Evolutionary conservation across 371 early-diverging fungal genomes (phyloP).

Genomic region (Thermomucor indicae-seudaticae): DNA sequence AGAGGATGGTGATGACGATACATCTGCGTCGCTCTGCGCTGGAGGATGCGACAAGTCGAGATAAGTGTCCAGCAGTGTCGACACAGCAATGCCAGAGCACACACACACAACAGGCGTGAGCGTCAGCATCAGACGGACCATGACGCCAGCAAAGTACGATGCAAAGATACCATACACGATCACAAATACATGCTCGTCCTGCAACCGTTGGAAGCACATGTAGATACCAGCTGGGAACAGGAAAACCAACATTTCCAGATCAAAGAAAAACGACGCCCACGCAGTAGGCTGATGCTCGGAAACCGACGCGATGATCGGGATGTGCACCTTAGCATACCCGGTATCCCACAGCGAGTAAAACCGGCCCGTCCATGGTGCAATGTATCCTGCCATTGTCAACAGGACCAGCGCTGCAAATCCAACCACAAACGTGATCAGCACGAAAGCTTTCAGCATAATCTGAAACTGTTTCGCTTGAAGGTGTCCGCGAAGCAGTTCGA

Average conservation of each 20-base stretch:
- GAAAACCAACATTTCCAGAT: conserved; percentile 90
- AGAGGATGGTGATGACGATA: conserved; percentile 9
- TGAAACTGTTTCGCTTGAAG: conserved; percentile 85
- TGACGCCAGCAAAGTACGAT: conserved; percentile 99
- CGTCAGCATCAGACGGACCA: conserved; percentile 98
- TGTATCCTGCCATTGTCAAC: conserved; percentile 77
- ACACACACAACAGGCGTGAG: conserved; percentile 97
- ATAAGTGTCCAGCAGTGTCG: conserved; percentile 80
- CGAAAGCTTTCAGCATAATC: conserved; percentile 63
- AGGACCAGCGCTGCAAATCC: conserved; percentile 49
- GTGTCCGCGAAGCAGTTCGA: conserved; percentile 74
- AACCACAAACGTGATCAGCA: conserved; percentile 55
- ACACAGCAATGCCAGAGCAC: conserved; percentile 86
- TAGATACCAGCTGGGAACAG: conserved; percentile 97
- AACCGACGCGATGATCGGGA: conserved; percentile 99
- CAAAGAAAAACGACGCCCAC: conserved; percentile 99
- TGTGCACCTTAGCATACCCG: conserved; percentile 96
- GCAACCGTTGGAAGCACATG: conserved; percentile 87
- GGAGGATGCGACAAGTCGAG: conserved; percentile 35
- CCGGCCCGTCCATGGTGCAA: conserved; percentile 98
- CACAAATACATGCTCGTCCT: conserved; percentile 96
- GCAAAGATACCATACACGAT: conserved; percentile 93
- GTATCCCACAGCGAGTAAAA: conserved; percentile 99
- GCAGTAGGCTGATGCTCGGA: conserved; percentile 99
- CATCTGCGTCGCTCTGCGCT: conserved; percentile 1